Evolutionary conservation across 2,329 filamentous ascomycete species (phyloP), one percentile per base, ranked within the genome.

Genomic region (Fusarium siculi): DNA sequence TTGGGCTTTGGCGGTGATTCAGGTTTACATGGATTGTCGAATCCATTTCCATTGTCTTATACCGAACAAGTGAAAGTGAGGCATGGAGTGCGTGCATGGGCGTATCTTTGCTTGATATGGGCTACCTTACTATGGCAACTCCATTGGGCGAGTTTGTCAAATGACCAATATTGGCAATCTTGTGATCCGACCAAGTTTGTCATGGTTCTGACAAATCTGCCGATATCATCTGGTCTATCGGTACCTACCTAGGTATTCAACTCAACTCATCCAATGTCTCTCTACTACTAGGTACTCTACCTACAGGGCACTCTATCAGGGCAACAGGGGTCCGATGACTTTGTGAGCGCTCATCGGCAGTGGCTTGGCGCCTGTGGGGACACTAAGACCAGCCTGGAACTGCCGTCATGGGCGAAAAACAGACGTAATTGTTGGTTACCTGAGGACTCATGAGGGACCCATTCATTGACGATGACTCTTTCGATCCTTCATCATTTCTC

Each of bases 391-490:
- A 57, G 62, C 49, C 50, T 58, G 46, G 61, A 66, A 56, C 59
- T 60, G 49, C 52, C 67, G 58, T 68, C 68, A 71, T 71, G 39
- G 46, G 23, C 36, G 18, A 55, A 58, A 69, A 65, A 28, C 30
- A 70, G 39, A 46, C 57, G 63, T 62, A 61, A 62, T 50, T 52
- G 43, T 63, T 63, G 66, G 56, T 55, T 68, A 68, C 64, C 66
- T 68, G 44, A 58, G 66, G 46, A 65, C 58, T 69, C 65, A 65
- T 60, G 57, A 57, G 36, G 53, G 64, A 64, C 58, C 53, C 58
- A 57, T 63, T 40, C 21, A 56, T 57, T 50, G 46, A 74, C 68
- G 71, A 73, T 73, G 70, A 74, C 66, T 73, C 71, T 74, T 68
- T 59, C 46, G 42, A 71, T 58, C 47, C 55, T 54, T 66, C 53